These are phyloP conservation scores for Trichoderma koningii DNA, from an alignment of 2,329 filamentous ascomycete genomes.

Conservation along the genomic window DNA sequence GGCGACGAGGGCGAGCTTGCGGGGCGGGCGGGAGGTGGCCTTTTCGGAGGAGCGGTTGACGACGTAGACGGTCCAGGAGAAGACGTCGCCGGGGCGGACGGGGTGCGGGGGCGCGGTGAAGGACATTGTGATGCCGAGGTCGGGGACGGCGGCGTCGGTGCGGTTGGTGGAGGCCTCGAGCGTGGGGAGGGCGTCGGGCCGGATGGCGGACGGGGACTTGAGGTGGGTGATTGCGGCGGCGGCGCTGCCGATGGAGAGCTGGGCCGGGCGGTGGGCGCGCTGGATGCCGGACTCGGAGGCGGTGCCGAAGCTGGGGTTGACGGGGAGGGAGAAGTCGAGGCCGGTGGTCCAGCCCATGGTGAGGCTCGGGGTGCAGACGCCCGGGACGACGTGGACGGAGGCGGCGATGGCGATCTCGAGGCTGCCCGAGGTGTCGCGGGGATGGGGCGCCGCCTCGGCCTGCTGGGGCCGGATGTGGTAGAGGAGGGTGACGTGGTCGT, in stretches of 20 bases:
- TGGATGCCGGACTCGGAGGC: slow-evolving; percentile 59
- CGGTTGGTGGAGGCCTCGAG: slow-evolving; percentile 56
- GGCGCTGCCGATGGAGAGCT: slow-evolving; percentile 61
- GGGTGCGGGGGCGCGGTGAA: slow-evolving; percentile 62
- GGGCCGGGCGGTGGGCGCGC: slow-evolving; percentile 62
- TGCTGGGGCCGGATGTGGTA: slow-evolving; percentile 64
- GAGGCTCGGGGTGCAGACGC: slow-evolving; percentile 61
- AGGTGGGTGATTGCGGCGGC: slow-evolving; percentile 57
- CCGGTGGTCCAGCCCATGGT: slow-evolving; percentile 68
- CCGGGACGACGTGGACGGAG: slow-evolving; percentile 57
- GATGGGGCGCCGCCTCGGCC: slow-evolving; percentile 42
- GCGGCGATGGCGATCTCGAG: slow-evolving; percentile 64
- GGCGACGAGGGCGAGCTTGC: slow-evolving; percentile 70
- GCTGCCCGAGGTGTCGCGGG: slow-evolving; percentile 52
- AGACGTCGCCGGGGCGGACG: slow-evolving; percentile 65
- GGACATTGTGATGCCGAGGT: slow-evolving; percentile 74
- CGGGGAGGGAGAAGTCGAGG: slow-evolving; percentile 68
- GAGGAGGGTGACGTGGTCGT: slow-evolving; percentile 74
- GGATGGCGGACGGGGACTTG: slow-evolving; percentile 57
- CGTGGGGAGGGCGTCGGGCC: slow-evolving; percentile 61
- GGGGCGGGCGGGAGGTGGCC: slow-evolving; percentile 45
- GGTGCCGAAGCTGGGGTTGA: slow-evolving; percentile 64
- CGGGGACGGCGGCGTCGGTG: slow-evolving; percentile 52
- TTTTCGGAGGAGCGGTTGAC: slow-evolving; percentile 66
- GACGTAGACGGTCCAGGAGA: slow-evolving; percentile 73